These are phyloP conservation scores for Cicer judaicum DNA, from an alignment of 306 rosid genomes.

Conservation along the genomic window DNA sequence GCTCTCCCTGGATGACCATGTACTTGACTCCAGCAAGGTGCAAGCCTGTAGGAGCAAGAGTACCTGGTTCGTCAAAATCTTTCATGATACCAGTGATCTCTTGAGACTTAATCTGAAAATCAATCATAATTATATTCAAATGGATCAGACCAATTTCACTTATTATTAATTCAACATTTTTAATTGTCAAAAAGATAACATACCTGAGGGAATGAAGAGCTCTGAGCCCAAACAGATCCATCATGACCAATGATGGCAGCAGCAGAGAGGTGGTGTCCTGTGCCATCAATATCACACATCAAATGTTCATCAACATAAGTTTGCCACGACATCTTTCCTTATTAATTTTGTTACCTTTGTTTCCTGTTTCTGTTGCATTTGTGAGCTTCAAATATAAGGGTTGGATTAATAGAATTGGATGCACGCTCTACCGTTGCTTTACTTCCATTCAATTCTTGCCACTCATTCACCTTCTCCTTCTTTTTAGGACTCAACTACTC, in stretches of 20 bases:
- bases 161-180: not conserved
- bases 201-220: slow-evolving; percentile 85
- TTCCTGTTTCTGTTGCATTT: not conserved
- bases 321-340: slow-evolving; percentile 83
- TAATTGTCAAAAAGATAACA: not conserved
- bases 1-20: slow-evolving; percentile 96
- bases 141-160: not conserved
- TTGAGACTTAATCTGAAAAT: slow-evolving; percentile 59
- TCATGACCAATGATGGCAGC: slow-evolving; percentile 87
- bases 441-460: slow-evolving; percentile 42
- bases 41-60: slow-evolving; percentile 96
- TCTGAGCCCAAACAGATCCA: slow-evolving; percentile 95
- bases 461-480: slow-evolving; percentile 49
- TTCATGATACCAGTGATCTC: slow-evolving; percentile 70
- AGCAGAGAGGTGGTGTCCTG: slow-evolving; percentile 75
- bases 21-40: slow-evolving; percentile 75
- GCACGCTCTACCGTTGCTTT: slow-evolving; percentile 49
- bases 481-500: slow-evolving; percentile 39
- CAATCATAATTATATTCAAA: not conserved
- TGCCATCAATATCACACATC: slow-evolving; percentile 97
- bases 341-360: not conserved
- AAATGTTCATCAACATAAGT: slow-evolving; percentile 91
- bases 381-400: slow-evolving; percentile 27
- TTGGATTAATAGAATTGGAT: not conserved
- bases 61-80: slow-evolving; percentile 92